A percentile compares a stretch with the other conserved stretches of the same genome.
Evolutionary conservation across 2,329 filamentous ascomycete species (phyloP).

Genomic region (Trichophaea hybrida): DNA sequence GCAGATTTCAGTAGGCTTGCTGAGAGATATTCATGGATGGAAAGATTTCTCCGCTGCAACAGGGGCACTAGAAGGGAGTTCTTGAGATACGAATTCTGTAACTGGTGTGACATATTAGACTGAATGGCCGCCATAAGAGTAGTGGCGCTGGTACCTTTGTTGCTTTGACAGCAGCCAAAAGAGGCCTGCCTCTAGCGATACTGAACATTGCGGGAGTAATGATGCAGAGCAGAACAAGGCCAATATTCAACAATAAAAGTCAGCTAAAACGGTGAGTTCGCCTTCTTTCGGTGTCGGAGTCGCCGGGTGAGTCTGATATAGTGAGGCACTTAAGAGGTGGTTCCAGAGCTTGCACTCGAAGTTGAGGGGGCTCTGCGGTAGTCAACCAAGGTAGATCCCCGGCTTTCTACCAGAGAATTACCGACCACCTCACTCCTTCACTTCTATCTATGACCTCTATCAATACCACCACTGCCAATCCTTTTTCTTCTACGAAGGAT

Average conservation of each 20-base stretch:
- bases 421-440: constrained; percentile 22
- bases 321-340: too few relatives aligned
- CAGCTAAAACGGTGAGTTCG: too few relatives aligned
- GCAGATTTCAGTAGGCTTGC: constrained; percentile 69
- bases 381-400: too few relatives aligned
- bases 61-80: constrained; percentile 34
- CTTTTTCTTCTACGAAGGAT: too few relatives aligned
- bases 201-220: constrained; percentile 58
- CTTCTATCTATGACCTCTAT: not conserved
- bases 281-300: too few relatives aligned
- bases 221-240: not conserved
- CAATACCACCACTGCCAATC: too few relatives aligned
- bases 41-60: constrained; percentile 70
- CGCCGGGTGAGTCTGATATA: too few relatives aligned
- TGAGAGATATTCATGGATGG: constrained; percentile 97
- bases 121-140: constrained; percentile 24
- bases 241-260: too few relatives aligned
- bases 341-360: too few relatives aligned
- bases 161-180: constrained; percentile 65
- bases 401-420: too few relatives aligned
- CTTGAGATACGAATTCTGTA: constrained; percentile 18
- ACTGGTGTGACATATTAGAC: constrained; percentile 17
- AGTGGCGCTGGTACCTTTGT: constrained; percentile 45
- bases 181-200: constrained; percentile 64
- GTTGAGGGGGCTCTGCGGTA: too few relatives aligned